Percentiles rank a stretch among this genome's conserved stretches.
Evolutionary conservation across 1,284 basidiomycete genomes (phyloP).

Genomic region (Somion occarium): DNA sequence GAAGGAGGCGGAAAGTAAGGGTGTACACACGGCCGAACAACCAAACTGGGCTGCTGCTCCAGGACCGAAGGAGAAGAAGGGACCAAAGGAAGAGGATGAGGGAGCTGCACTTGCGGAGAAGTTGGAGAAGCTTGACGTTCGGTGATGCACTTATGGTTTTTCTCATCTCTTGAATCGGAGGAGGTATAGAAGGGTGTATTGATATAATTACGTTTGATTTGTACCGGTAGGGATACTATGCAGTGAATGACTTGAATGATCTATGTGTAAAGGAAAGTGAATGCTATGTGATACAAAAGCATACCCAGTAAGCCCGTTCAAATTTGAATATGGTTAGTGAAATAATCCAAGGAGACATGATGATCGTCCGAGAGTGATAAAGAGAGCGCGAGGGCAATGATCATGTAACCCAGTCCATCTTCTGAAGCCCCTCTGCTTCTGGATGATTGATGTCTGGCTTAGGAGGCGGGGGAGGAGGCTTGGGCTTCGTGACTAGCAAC

Average conservation of each 20-base stretch:
- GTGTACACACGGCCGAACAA: no score
- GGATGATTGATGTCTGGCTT: slow-evolving; percentile 18
- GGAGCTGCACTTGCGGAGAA: slow-evolving; percentile 36
- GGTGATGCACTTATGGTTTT: slow-evolving; percentile 13
- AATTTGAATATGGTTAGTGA: not conserved
- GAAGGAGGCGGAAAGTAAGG: not conserved
- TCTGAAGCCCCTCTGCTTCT: slow-evolving; percentile 27
- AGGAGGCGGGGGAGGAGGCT: slow-evolving; percentile 33
- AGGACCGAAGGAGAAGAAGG: slow-evolving; percentile 4
- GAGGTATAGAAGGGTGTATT: slow-evolving; percentile 6
- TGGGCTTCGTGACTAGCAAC: slow-evolving; percentile 33
- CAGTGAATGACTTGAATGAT: not conserved
- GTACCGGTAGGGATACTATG: not conserved
- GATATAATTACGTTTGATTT: slow-evolving; percentile 5
- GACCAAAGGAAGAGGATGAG: slow-evolving; percentile 7
- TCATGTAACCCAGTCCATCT: slow-evolving; percentile 18
- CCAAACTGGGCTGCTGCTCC: not conserved
- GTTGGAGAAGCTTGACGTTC: slow-evolving; percentile 40
- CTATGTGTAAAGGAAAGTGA: not conserved
- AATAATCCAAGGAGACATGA: not conserved
- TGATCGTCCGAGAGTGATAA: not conserved
- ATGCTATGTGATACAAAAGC: not conserved
- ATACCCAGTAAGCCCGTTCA: not conserved
- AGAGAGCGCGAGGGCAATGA: not conserved
- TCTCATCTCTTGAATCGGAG: not conserved